A percentile compares a stretch with the other conserved stretches of the same genome.
Conservation (phyloP, 306 rosid genomes). For the Vigna radiata region DNA sequence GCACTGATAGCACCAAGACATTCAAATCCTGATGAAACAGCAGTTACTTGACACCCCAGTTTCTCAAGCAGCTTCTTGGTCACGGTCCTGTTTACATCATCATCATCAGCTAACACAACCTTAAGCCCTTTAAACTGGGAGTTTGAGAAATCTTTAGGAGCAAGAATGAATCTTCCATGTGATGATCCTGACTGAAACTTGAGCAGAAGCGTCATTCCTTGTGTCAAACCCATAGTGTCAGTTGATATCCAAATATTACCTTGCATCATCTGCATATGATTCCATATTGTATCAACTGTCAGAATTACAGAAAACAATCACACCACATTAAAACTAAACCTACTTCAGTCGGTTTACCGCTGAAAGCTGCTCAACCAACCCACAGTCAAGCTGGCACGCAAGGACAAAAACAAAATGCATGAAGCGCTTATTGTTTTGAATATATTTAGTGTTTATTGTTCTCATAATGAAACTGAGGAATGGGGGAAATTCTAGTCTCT, state of each 20-base stretch:
- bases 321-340: slow-evolving; percentile 23
- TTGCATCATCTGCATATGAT: slow-evolving; percentile 82
- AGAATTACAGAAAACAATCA: slow-evolving; percentile 25
- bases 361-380: too few species aligned
- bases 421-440: not conserved
- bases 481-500: slow-evolving; percentile 11
- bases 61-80: slow-evolving; percentile 85
- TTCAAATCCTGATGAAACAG: slow-evolving; percentile 78
- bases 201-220: slow-evolving; percentile 78
- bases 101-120: slow-evolving; percentile 72
- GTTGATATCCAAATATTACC: slow-evolving; percentile 74
- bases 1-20: slow-evolving; percentile 65
- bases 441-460: not conserved
- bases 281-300: slow-evolving; percentile 36
- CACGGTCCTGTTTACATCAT: slow-evolving; percentile 69
- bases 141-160: slow-evolving; percentile 49
- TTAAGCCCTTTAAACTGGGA: slow-evolving; percentile 64
- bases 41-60: slow-evolving; percentile 77
- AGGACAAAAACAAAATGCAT: not conserved
- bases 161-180: slow-evolving; percentile 47
- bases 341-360: not conserved
- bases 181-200: slow-evolving; percentile 64
- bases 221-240: slow-evolving; percentile 59
- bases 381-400: not conserved
- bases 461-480: slow-evolving; percentile 16